These are phyloP conservation scores for Incumbomyces lentus DNA, from an alignment of 2,329 filamentous ascomycete genomes.

Conservation along the genomic window DNA sequence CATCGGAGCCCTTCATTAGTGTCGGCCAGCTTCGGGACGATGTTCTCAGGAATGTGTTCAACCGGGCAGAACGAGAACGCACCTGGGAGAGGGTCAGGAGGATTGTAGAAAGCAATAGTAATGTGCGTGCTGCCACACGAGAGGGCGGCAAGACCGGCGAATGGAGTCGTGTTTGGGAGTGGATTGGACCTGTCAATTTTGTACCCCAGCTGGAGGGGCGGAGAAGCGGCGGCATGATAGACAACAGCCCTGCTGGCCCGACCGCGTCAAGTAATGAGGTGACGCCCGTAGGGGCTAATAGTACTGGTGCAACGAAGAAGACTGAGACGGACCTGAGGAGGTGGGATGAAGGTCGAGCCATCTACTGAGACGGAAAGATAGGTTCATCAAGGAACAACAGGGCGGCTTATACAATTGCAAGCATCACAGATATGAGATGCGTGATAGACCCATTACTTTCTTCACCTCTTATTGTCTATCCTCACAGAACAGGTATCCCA, in stretches of 20 bases:
- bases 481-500: no score
- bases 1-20: conserved; percentile 69
- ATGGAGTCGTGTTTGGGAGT: conserved; percentile 57
- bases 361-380: background rate
- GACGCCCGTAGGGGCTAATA: background rate
- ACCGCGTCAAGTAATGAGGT: background rate
- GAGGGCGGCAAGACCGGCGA: conserved; percentile 44
- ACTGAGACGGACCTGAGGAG: conserved; percentile 8
- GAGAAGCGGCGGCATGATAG: conserved; percentile 17
- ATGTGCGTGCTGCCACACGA: conserved; percentile 69
- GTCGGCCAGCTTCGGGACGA: conserved; percentile 86
- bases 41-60: conserved; percentile 72
- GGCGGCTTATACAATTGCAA: no score
- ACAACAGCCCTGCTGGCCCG: conserved; percentile 1
- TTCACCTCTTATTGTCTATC: no score
- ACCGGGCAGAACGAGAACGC: conserved; percentile 61
- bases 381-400: no score
- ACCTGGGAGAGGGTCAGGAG: conserved; percentile 75
- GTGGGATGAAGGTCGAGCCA: conserved; percentile 5
- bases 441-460: no score
- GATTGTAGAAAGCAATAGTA: conserved; percentile 88
- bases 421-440: no score
- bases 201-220: conserved; percentile 20
- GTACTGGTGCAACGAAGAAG: background rate
- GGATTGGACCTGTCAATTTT: conserved; percentile 50